These are phyloP conservation scores for Lepiota venenata DNA, from an alignment of 768 basidiomycete species.

Conservation along the genomic window DNA sequence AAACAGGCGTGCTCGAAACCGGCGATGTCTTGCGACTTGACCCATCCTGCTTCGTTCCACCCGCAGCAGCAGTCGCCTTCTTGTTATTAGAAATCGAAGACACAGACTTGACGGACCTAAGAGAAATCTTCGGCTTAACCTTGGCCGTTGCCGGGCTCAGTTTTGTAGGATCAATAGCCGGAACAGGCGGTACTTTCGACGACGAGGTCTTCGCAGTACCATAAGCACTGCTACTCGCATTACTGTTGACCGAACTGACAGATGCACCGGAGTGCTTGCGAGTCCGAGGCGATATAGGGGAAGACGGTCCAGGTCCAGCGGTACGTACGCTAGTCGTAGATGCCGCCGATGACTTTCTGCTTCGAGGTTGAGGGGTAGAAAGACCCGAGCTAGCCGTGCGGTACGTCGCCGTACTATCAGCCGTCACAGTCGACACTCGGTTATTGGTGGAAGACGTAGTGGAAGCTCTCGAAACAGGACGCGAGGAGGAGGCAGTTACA, in stretches of 20 bases:
- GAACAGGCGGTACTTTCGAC: constrained; percentile 14
- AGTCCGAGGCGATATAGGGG: constrained; percentile 18
- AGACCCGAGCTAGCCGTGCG: constrained; percentile 38
- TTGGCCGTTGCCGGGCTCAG: constrained; percentile 2
- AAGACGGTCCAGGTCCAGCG: constrained; percentile 8
- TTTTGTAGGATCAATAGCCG: constrained; percentile 12
- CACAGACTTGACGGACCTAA: constrained; percentile 4
- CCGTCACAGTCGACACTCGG: constrained; percentile 7
- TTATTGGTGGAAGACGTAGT: background rate
- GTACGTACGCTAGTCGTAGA: constrained; percentile 22
- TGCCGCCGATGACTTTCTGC: constrained; percentile 28
- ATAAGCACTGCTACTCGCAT: constrained; percentile 9
- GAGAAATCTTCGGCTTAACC: background rate
- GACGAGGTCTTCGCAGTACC: constrained; percentile 16
- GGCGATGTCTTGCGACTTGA: background rate
- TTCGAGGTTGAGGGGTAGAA: constrained; percentile 21
- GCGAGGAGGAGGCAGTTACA: constrained; percentile 8
- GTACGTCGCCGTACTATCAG: constrained; percentile 28
- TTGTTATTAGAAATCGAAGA: constrained; percentile 1
- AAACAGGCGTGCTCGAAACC: constrained; percentile 7
- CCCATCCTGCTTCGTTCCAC: background rate
- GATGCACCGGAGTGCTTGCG: constrained; percentile 24
- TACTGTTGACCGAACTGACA: constrained; percentile 24
- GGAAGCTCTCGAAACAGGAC: constrained; percentile 19
- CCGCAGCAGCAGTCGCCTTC: background rate